Evolutionary conservation across 1,284 basidiomycete species (phyloP).

Genomic region (Boletellus deceptivus): DNA sequence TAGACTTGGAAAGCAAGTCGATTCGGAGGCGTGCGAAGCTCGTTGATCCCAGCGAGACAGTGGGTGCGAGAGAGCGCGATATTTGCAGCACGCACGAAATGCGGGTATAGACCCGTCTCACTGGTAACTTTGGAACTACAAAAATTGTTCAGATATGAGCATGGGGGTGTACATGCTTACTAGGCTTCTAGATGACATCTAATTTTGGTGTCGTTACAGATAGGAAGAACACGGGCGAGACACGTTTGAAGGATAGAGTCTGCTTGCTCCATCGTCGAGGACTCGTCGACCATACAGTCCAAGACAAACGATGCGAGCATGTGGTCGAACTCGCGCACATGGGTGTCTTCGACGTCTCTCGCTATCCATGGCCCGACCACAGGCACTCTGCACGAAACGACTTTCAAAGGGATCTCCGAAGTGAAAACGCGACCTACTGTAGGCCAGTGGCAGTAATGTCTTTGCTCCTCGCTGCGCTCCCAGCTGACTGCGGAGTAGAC

Average conservation of each 20-base stretch:
- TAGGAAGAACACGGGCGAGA: background rate
- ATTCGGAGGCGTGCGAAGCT: background rate
- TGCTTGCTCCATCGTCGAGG: background rate
- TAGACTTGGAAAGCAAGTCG: background rate
- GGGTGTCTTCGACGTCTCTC: background rate
- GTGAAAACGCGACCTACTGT: background rate
- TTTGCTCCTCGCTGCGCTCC: background rate
- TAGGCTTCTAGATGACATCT: too few species aligned
- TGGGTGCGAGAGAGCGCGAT: background rate
- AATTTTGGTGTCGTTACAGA: background rate
- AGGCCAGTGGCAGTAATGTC: background rate
- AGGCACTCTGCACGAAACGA: too few species aligned
- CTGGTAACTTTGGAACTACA: background rate
- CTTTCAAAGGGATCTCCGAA: too few species aligned
- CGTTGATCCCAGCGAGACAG: background rate
- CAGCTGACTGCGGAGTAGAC: background rate
- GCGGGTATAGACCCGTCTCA: background rate
- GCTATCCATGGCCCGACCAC: too few species aligned
- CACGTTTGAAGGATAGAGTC: background rate
- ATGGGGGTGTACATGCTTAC: too few species aligned
- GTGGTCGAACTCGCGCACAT: background rate
- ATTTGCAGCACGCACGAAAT: background rate
- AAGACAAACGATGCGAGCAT: background rate
- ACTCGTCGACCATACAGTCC: background rate
- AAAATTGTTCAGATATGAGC: background rate